These are phyloP conservation scores for Daldinia sp. DNA, from an alignment of 2,329 filamentous ascomycete genomes.

Conservation along the genomic window DNA sequence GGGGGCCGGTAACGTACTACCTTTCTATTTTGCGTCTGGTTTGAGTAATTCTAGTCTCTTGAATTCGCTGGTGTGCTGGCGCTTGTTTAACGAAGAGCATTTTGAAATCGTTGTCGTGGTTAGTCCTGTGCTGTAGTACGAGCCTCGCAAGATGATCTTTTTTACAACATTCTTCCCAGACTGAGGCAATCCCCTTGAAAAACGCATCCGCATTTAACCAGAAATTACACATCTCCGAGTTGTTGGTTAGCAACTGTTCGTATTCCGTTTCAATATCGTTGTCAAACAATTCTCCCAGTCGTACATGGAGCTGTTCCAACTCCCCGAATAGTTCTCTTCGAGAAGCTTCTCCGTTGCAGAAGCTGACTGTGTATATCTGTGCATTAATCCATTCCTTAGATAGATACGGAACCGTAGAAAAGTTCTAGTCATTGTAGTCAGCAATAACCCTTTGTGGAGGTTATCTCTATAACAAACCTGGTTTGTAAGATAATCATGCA, in stretches of 20 bases:
- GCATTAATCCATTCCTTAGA: not conserved
- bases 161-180: not conserved
- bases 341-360: not conserved
- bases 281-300: not conserved
- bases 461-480: not conserved
- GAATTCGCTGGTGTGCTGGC: not conserved
- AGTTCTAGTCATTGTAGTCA: not conserved
- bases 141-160: not conserved
- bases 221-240: not conserved
- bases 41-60: not conserved
- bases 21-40: not conserved
- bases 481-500: not conserved
- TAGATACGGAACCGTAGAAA: not conserved
- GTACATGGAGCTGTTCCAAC: not conserved
- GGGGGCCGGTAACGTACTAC: not conserved
- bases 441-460: not conserved
- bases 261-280: not conserved
- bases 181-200: not conserved
- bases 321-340: not conserved
- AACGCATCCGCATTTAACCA: not conserved
- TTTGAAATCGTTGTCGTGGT: not conserved
- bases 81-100: not conserved
- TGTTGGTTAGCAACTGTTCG: not conserved
- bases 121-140: not conserved
- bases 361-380: not conserved